phyloP scores from a whole-genome alignment of 148 eudicot genomes.

The Chenopodium suecicum region DNA sequence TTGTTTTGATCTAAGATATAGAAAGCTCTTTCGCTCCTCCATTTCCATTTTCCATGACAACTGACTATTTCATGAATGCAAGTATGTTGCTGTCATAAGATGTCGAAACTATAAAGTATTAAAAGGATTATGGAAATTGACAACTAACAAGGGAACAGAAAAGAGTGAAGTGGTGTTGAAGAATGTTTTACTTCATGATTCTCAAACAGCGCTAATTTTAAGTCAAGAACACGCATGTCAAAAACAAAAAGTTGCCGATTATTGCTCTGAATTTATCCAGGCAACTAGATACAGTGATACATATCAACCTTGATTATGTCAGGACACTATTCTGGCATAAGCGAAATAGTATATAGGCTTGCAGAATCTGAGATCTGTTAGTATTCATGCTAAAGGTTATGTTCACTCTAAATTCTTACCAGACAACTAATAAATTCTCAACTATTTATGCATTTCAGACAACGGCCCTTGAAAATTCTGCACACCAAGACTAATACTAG shows the following conservation, averaged over 20 bases:
- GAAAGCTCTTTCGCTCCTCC: neutral
- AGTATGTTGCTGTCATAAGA: neutral
- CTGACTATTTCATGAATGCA: neutral
- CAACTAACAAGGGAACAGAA: no score
- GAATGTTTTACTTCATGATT: neutral
- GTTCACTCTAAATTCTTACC: neutral
- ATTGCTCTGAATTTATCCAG: neutral
- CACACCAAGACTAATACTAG: neutral
- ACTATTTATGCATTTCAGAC: neutral
- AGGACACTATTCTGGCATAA: neutral
- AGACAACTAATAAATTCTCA: neutral
- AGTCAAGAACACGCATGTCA: neutral
- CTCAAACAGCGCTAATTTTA: neutral
- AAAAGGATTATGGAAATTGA: no score
- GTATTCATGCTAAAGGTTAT: neutral
- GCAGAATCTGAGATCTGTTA: neutral
- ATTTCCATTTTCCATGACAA: neutral
- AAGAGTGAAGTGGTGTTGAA: neutral
- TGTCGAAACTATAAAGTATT: no score
- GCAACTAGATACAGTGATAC: neutral
- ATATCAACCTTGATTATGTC: neutral
- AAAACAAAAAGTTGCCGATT: neutral
- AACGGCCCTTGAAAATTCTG: neutral
- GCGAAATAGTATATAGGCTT: neutral
- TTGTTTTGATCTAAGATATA: neutral